phyloP scores from a whole-genome alignment of 2,329 filamentous ascomycete genomes.

The Westerdykella ornata region DNA sequence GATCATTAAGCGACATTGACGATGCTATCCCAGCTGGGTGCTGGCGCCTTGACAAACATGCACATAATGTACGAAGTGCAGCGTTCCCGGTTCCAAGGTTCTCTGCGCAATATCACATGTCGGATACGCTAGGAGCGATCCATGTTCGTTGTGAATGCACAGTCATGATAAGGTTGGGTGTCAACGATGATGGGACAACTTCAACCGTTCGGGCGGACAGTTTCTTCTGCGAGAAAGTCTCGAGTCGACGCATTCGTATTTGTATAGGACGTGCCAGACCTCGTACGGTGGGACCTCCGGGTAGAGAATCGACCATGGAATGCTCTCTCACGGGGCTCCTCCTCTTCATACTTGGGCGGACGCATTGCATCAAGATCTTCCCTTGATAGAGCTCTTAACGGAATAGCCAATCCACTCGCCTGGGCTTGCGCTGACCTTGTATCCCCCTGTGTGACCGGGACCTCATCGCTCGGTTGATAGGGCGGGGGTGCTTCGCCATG shows the following conservation, averaged over 20 bases:
- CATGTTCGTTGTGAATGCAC: no score
- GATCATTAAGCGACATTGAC: no score
- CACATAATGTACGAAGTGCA: no score
- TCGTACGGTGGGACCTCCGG: slow-evolving; percentile 1
- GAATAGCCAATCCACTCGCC: slow-evolving; percentile 22
- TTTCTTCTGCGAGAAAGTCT: slow-evolving; percentile 2
- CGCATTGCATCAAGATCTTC: slow-evolving; percentile 25
- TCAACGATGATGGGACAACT: no score
- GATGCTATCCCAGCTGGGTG: no score
- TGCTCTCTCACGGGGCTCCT: neutral
- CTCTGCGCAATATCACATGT: no score
- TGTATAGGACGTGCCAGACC: slow-evolving; percentile 1
- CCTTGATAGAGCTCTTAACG: slow-evolving; percentile 36
- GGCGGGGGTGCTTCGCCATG: slow-evolving; percentile 59
- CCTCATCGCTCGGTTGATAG: slow-evolving; percentile 42
- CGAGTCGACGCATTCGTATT: slow-evolving; percentile 4
- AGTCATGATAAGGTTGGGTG: no score
- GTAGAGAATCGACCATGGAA: slow-evolving; percentile 3
- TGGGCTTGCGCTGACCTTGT: slow-evolving; percentile 4
- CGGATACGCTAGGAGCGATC: no score
- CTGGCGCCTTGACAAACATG: no score
- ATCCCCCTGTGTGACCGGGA: slow-evolving; percentile 9
- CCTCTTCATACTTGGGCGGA: slow-evolving; percentile 39
- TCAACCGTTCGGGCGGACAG: no score
- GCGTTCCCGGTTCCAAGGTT: no score